Conservation (phyloP, 108 stramenopile genomes). For the Nitzschia putrida region DNA sequence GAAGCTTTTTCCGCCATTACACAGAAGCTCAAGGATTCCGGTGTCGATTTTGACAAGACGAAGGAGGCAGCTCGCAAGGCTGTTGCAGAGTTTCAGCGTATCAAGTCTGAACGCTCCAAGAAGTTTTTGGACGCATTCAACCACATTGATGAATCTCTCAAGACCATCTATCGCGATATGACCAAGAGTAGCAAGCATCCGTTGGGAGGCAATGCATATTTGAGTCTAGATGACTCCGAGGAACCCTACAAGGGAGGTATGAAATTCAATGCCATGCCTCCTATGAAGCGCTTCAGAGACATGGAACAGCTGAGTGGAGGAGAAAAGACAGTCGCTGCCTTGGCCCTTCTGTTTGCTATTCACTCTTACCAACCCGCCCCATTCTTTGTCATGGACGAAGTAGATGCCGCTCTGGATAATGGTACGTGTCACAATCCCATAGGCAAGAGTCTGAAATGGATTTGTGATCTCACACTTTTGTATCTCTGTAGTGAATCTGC, state of each 20-base stretch:
- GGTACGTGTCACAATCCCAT: conserved; percentile 24
- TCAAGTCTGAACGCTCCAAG: conserved; percentile 74
- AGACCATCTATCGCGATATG: conserved; percentile 94
- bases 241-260: conserved; percentile 97
- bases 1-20: conserved; percentile 83
- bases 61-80: conserved; percentile 77
- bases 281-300: conserved; percentile 98
- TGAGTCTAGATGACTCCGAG: conserved; percentile 87
- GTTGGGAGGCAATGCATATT: conserved; percentile 90
- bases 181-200: conserved; percentile 91
- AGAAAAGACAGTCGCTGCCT: conserved; percentile 98
- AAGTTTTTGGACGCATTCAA: conserved; percentile 88
- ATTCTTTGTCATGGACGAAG: conserved; percentile 99
- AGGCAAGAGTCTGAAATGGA: neutral
- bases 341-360: conserved; percentile 98
- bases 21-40: conserved; percentile 72
- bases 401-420: conserved; percentile 88
- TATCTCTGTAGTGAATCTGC: conserved; percentile 92
- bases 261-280: conserved; percentile 99
- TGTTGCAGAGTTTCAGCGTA: conserved; percentile 67
- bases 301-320: conserved; percentile 99
- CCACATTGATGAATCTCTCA: conserved; percentile 85
- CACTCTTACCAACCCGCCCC: conserved; percentile 94
- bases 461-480: conserved; percentile 14
- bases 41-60: conserved; percentile 75